These are phyloP conservation scores for Prunella vulgaris DNA, from an alignment of 257 asterid species.

Conservation along the genomic window DNA sequence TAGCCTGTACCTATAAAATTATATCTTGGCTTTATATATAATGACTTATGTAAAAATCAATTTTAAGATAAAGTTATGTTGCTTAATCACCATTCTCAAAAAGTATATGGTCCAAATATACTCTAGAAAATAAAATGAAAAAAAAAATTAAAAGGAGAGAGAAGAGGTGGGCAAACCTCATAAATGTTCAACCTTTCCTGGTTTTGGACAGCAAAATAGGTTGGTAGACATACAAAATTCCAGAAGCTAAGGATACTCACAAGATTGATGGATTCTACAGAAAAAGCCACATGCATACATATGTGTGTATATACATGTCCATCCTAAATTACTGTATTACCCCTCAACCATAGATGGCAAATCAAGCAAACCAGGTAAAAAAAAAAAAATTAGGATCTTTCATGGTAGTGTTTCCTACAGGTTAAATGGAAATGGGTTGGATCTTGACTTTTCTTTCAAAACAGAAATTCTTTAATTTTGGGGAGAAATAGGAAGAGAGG, in stretches of 20 bases:
- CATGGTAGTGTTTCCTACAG: slow-evolving; percentile 16
- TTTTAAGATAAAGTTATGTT: no score
- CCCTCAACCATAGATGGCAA: neutral
- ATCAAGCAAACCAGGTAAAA: neutral
- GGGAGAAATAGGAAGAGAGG: slow-evolving; percentile 11
- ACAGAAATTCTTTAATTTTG: neutral
- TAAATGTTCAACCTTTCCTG: neutral
- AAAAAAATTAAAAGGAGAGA: neutral
- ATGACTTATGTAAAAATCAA: no score
- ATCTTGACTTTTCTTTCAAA: slow-evolving; percentile 19
- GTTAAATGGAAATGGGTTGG: slow-evolving; percentile 5
- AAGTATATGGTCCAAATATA: no score
- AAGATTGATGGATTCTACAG: neutral
- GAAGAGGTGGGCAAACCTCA: no score
- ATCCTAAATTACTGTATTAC: slow-evolving; percentile 14
- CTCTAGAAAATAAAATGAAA: no score
- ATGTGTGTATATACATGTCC: neutral
- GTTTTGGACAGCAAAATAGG: neutral
- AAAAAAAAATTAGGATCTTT: neutral
- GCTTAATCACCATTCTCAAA: no score
- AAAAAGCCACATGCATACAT: neutral
- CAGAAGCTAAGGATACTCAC: slow-evolving; percentile 22
- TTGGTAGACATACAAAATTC: neutral
- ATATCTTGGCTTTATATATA: no score
- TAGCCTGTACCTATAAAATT: no score